phyloP scores from a whole-genome alignment of 371 early-diverging fungal species.

The Rhizopus stolonifer region DNA sequence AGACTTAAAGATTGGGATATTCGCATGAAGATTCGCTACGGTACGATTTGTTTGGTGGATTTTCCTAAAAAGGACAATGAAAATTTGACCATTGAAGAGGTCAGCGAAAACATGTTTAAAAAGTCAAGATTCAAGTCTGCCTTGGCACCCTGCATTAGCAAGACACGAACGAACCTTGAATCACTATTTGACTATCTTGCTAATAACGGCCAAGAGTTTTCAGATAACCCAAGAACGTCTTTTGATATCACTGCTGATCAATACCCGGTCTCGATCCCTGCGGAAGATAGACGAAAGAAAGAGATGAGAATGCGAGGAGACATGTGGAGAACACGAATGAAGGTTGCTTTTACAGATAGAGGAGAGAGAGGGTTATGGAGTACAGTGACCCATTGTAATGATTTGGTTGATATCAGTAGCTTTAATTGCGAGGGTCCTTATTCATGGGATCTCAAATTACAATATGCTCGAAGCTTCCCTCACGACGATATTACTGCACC shows the following conservation, averaged over 20 bases:
- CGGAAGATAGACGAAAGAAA: background rate
- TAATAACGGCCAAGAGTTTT: constrained; percentile 14
- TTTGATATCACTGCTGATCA: constrained; percentile 25
- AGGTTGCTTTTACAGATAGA: constrained; percentile 23
- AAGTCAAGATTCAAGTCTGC: constrained; percentile 18
- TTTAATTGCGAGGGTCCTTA: constrained; percentile 38
- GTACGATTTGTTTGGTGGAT: constrained; percentile 32
- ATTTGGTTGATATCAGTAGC: constrained; percentile 30
- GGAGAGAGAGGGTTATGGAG: constrained; percentile 30
- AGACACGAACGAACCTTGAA: constrained; percentile 5
- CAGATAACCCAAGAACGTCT: constrained; percentile 26
- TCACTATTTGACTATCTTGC: constrained; percentile 15
- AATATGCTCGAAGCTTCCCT: constrained; percentile 33
- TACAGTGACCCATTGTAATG: constrained; percentile 31
- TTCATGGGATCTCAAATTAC: constrained; percentile 44
- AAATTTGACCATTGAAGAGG: constrained; percentile 17
- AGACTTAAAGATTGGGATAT: constrained; percentile 42
- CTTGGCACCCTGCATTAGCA: constrained; percentile 31
- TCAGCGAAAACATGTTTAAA: constrained; percentile 19
- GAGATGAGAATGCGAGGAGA: constrained; percentile 11
- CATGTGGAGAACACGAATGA: constrained; percentile 20
- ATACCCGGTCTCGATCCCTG: constrained; percentile 13
- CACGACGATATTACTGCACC: constrained; percentile 33
- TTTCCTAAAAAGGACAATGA: constrained; percentile 12
- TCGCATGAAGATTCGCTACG: constrained; percentile 44